These are phyloP conservation scores for Penicillium subrubescens DNA, from an alignment of 495 filamentous ascomycete genomes.

Conservation along the genomic window DNA sequence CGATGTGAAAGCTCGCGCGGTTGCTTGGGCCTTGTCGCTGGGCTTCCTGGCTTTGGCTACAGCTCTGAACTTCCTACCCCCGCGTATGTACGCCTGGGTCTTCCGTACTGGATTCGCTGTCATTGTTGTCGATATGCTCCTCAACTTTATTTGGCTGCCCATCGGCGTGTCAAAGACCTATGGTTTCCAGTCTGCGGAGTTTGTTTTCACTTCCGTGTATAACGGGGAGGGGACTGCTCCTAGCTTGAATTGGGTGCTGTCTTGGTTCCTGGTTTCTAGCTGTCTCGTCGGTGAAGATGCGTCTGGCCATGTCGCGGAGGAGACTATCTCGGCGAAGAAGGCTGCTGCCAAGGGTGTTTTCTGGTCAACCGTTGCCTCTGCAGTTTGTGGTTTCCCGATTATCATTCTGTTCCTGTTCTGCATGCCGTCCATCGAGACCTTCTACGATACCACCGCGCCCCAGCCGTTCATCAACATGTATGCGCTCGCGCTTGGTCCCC, in stretches of 20 bases:
- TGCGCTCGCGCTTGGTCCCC: constrained; percentile 35
- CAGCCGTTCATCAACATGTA: constrained; percentile 46
- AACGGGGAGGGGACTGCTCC: constrained; percentile 34
- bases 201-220: constrained; percentile 37
- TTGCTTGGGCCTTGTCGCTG: constrained; percentile 38
- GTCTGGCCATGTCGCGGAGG: constrained; percentile 40
- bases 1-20: constrained; percentile 33
- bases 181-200: constrained; percentile 39
- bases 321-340: constrained; percentile 41
- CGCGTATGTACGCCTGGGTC: constrained; percentile 38
- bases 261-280: constrained; percentile 35
- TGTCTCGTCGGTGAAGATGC: constrained; percentile 40
- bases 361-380: constrained; percentile 39
- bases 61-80: constrained; percentile 35
- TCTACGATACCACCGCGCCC: constrained; percentile 33
- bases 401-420: constrained; percentile 41
- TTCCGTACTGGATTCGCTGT: constrained; percentile 39
- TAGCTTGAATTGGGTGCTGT: constrained; percentile 40
- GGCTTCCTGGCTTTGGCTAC: constrained; percentile 36
- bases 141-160: constrained; percentile 42
- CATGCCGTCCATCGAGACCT: constrained; percentile 37
- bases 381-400: constrained; percentile 38
- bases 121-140: constrained; percentile 37
- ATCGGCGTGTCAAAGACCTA: constrained; percentile 37
- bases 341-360: constrained; percentile 40